Conservation (phyloP, 1,284 basidiomycete species). For the Marasmius oreades region DNA sequence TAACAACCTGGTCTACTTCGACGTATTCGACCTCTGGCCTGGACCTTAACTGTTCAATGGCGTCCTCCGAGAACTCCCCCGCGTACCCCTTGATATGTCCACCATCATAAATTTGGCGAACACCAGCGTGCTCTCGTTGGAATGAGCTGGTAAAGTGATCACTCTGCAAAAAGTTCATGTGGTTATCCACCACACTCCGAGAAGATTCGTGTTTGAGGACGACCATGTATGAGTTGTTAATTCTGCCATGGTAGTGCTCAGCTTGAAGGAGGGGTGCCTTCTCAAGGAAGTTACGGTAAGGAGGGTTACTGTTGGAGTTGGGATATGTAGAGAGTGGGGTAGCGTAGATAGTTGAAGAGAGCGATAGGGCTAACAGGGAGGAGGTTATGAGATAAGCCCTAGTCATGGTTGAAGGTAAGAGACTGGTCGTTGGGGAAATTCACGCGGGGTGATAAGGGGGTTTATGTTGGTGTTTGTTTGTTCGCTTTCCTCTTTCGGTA, state of each 20-base stretch:
- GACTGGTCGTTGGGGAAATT: background rate
- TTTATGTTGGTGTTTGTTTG: background rate
- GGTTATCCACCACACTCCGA: conserved; percentile 58
- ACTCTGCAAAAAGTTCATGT: conserved; percentile 68
- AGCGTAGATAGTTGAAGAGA: conserved; percentile 37
- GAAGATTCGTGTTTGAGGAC: conserved; percentile 75
- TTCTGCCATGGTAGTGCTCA: conserved; percentile 62
- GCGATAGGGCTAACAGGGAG: conserved; percentile 38
- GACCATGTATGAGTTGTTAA: conserved; percentile 91
- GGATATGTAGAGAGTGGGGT: conserved; percentile 62
- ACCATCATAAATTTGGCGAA: conserved; percentile 71
- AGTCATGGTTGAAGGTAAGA: conserved; percentile 21
- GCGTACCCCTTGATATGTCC: conserved; percentile 76
- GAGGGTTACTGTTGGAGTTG: conserved; percentile 36
- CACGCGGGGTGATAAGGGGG: background rate
- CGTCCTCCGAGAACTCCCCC: conserved; percentile 75
- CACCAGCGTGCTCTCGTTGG: conserved; percentile 43
- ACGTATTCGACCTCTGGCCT: conserved; percentile 93
- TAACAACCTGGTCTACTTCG: conserved; percentile 90
- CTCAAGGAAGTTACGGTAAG: conserved; percentile 40
- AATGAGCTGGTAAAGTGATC: conserved; percentile 54
- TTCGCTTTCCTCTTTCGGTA: background rate
- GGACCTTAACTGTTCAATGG: conserved; percentile 77
- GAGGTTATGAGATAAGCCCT: conserved; percentile 36
- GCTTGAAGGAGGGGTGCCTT: conserved; percentile 55